Evolutionary conservation across 2,329 filamentous ascomycete species (phyloP), one percentile per base, ranked within the genome.

Genomic region (Drechslera avenae): DNA sequence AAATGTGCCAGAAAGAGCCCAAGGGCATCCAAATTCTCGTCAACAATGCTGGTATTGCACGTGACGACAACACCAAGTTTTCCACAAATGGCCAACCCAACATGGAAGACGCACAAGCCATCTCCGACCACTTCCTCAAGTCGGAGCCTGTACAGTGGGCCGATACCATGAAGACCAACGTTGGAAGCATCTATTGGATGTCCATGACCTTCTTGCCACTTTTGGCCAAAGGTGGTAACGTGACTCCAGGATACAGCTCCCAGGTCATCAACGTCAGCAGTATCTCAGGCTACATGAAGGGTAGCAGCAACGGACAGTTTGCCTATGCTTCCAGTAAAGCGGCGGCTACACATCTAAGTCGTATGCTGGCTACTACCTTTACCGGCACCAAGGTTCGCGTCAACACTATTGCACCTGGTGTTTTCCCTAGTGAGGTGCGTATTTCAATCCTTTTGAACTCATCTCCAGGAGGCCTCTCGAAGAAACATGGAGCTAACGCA

Each of bases 131-230:
- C 58, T 78, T 83, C 55, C 71, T 80, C 56, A 75, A 77, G 51
- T 77, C 76, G 5, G 72, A 75, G 35, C 76, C 77, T 3, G 64
- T 78, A 34, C 64, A 73, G 18, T 83, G 79, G 77, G 68, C 69
- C 7, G 75, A 80, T 28, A 82, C 79, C 0, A 81, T 81, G 66
- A 73, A 76, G 45, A 81, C 78, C 16, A 84, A 84, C 43, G 73
- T 81, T 26, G 76, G 75, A 1, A 76, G 74, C 28, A 73, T 76
- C 19, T 83, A 79, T 67, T 83, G 81, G 68, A 79, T 80, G 56
- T 77, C 78, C 14, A 81, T 81, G 55, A 80, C 79, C 1, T 80
- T 85, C 62, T 69, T 84, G 2, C 81, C 81, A 0, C 69, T 83
- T 2, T 74, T 84, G 1, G 78, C 77, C 1, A 81, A 81, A 50